A percentile compares a stretch with the other conserved stretches of the same genome.
These are phyloP conservation scores for Circinella minor DNA, from an alignment of 371 early-diverging fungal species.

Conservation along the genomic window DNA sequence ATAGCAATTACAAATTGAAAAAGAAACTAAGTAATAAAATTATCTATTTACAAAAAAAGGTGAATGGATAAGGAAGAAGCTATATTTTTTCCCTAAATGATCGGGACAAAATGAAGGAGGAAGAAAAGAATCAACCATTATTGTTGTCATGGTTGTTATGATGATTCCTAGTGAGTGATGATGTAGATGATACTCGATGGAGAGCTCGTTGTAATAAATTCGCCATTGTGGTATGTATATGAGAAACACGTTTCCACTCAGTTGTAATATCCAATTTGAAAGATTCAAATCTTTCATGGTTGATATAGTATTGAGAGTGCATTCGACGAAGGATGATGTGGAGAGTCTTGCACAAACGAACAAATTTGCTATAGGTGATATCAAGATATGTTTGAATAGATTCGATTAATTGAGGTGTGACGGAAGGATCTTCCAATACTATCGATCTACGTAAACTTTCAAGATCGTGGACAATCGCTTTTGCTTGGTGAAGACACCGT, in stretches of 20 bases:
- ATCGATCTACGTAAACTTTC: background rate
- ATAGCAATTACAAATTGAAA: background rate
- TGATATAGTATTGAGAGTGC: background rate
- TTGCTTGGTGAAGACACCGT: slow-evolving; percentile 5
- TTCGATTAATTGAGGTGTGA: background rate
- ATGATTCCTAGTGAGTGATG: background rate
- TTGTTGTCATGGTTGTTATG: background rate
- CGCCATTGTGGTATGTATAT: background rate
- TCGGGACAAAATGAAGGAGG: too few relatives aligned
- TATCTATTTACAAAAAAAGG: too few relatives aligned
- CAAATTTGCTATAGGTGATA: slow-evolving; percentile 3
- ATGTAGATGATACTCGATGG: background rate
- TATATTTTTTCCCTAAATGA: too few relatives aligned
- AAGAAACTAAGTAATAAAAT: too few relatives aligned
- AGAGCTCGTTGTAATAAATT: background rate
- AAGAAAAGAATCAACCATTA: too few relatives aligned
- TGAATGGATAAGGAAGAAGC: too few relatives aligned
- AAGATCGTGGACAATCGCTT: background rate
- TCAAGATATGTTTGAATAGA: slow-evolving; percentile 1
- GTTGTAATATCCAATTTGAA: background rate
- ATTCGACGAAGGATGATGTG: background rate
- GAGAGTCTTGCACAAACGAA: slow-evolving; percentile 1
- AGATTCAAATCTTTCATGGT: background rate
- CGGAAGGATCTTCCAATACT: background rate
- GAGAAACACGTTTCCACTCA: background rate